Evolutionary conservation across 2,329 filamentous ascomycete genomes (phyloP).

Genomic region (Sporothrix brasiliensis): DNA sequence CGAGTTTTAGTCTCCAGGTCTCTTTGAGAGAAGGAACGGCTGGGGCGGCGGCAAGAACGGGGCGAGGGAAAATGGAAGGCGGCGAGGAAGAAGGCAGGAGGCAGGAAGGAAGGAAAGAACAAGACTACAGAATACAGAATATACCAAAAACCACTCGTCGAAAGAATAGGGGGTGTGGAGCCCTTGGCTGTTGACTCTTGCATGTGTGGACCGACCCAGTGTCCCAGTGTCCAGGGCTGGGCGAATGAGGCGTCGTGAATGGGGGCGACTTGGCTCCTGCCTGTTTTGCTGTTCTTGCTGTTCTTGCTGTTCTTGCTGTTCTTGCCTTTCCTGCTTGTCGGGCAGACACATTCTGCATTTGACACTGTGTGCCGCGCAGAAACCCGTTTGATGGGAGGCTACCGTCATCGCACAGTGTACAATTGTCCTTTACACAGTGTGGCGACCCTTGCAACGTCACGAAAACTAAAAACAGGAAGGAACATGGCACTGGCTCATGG

Average conservation of each 20-base stretch:
- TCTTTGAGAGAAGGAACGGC: conserved; percentile 15
- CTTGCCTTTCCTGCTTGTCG: too few species aligned
- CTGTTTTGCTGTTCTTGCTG: neutral
- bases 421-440: neutral
- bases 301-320: neutral
- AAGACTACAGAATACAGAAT: neutral
- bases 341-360: neutral
- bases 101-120: conserved; percentile 6
- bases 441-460: neutral
- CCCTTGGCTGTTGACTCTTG: neutral
- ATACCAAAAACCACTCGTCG: neutral
- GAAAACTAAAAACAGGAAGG: neutral
- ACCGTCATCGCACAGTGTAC: neutral
- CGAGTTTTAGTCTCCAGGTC: too few species aligned
- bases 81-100: conserved; percentile 5
- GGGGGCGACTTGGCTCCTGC: neutral
- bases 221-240: conserved; percentile 16
- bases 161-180: conserved; percentile 17
- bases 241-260: conserved; percentile 9
- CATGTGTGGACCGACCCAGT: conserved; percentile 12
- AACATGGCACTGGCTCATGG: conserved; percentile 18
- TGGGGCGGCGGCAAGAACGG: conserved; percentile 22
- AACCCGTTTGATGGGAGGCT: conserved; percentile 10
- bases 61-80: conserved; percentile 23
- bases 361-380: conserved; percentile 7